A percentile compares a stretch with the other conserved stretches of the same genome.
Evolutionary conservation across 306 rosid genomes (phyloP).

Genomic region (Begonia masoniana): DNA sequence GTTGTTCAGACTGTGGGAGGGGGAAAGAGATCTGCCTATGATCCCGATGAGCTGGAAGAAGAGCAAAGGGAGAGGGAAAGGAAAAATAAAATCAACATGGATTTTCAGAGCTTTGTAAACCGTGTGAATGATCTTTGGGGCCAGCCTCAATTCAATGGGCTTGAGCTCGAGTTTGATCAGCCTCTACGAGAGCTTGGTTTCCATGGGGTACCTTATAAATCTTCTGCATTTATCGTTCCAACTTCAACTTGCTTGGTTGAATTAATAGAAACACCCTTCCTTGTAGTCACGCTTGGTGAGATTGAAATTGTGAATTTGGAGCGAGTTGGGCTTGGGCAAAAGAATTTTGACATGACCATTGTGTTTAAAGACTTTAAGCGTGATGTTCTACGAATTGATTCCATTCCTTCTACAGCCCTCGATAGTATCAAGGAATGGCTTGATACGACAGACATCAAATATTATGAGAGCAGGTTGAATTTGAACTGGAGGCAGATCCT

Average conservation of each 20-base stretch:
- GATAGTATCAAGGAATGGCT: constrained; percentile 97
- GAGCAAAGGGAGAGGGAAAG: constrained; percentile 92
- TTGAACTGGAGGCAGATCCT: constrained; percentile 90
- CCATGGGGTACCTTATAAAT: constrained; percentile 85
- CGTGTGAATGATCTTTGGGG: constrained; percentile 93
- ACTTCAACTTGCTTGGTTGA: constrained; percentile 85
- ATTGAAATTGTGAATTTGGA: constrained; percentile 94
- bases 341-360: constrained; percentile 86
- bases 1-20: constrained; percentile 83
- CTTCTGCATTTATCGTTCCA: constrained; percentile 86
- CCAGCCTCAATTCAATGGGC: constrained; percentile 67
- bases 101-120: constrained; percentile 75
- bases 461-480: constrained; percentile 93
- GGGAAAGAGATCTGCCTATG: constrained; percentile 82
- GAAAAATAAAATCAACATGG: constrained; percentile 79
- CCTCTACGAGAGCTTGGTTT: constrained; percentile 96
- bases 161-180: constrained; percentile 91
- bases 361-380: constrained; percentile 88
- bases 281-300: constrained; percentile 74
- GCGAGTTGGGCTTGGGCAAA: constrained; percentile 98
- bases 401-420: constrained; percentile 81
- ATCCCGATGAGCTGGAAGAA: constrained; percentile 95
- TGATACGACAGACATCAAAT: constrained; percentile 83
- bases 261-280: constrained; percentile 78
- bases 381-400: constrained; percentile 87